Conservation (phyloP, 1,139 yeast species). For the Yamadazyma oceani region DNA sequence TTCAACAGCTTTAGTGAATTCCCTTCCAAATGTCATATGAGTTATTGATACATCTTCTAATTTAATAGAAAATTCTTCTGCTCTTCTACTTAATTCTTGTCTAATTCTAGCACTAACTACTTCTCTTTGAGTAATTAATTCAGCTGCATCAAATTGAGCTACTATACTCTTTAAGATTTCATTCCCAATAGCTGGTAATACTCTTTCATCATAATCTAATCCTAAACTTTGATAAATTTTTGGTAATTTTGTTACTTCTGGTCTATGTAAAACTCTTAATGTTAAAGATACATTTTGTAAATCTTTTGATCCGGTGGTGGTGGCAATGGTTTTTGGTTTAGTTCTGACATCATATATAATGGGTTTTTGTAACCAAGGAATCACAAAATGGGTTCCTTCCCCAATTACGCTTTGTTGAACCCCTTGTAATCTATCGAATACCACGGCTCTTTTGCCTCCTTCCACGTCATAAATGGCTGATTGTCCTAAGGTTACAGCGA, state of each 20-base stretch:
- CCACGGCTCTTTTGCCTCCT: constrained; percentile 95
- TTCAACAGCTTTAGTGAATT: constrained; percentile 97
- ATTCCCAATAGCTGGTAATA: constrained; percentile 94
- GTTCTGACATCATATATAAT: constrained; percentile 90
- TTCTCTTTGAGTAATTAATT: constrained; percentile 95
- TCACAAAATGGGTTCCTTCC: constrained; percentile 93
- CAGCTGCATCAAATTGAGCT: constrained; percentile 98
- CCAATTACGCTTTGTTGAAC: constrained; percentile 85
- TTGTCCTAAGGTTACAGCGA: constrained; percentile 65
- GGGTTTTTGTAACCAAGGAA: constrained; percentile 96
- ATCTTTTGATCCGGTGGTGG: constrained; percentile 97
- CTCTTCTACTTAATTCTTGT: constrained; percentile 81
- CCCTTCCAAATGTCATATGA: constrained; percentile 96
- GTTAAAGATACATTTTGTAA: constrained; percentile 94
- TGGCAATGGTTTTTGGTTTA: constrained; percentile 84
- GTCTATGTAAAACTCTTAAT: constrained; percentile 89
- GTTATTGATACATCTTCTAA: constrained; percentile 98
- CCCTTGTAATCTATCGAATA: constrained; percentile 89
- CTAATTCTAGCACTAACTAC: constrained; percentile 88
- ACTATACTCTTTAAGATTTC: constrained; percentile 94
- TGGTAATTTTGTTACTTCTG: constrained; percentile 82
- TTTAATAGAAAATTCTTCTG: constrained; percentile 83
- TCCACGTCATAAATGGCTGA: constrained; percentile 86
- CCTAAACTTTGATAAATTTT: constrained; percentile 88
- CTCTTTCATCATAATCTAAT: constrained; percentile 94